These are phyloP conservation scores for Xylaria curta DNA, from an alignment of 495 filamentous ascomycete species.

Conservation along the genomic window DNA sequence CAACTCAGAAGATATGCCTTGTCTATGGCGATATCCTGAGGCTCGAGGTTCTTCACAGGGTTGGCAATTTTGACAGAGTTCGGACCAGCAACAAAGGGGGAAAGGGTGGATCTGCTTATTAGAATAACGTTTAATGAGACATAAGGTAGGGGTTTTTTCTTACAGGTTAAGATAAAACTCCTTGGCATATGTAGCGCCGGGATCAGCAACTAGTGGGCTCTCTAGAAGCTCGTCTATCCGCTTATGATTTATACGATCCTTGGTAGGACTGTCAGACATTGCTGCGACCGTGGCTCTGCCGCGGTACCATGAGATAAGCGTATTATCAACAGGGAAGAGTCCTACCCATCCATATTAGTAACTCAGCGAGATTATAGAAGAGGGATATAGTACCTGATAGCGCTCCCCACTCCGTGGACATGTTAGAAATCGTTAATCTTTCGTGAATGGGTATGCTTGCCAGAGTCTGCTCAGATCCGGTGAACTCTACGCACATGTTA, in stretches of 20 bases:
- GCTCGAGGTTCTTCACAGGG: conserved; percentile 75
- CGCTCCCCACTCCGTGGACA: conserved; percentile 96
- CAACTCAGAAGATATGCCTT: conserved; percentile 92
- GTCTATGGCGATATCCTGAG: conserved; percentile 75
- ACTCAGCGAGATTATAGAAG: neutral
- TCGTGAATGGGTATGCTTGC: conserved; percentile 75
- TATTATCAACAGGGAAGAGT: conserved; percentile 82
- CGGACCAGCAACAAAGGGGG: conserved; percentile 87
- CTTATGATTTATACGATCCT: conserved; percentile 68
- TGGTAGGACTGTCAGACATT: conserved; percentile 42
- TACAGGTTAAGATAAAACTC: conserved; percentile 60
- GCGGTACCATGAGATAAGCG: conserved; percentile 76
- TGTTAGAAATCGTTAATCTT: conserved; percentile 86
- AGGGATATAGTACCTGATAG: conserved; percentile 57
- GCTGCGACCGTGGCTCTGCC: conserved; percentile 75
- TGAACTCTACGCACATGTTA: conserved; percentile 93
- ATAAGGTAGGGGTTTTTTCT: neutral
- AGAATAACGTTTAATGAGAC: neutral
- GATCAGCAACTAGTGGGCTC: conserved; percentile 72
- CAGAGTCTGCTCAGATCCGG: conserved; percentile 80
- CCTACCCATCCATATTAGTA: neutral
- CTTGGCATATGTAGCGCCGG: conserved; percentile 83
- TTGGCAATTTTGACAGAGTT: conserved; percentile 91
- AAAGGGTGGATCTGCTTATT: conserved; percentile 74
- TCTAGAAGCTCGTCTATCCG: conserved; percentile 74